Evolutionary conservation across 306 rosid species (phyloP).

Genomic region (Glycyrrhiza uralensis): DNA sequence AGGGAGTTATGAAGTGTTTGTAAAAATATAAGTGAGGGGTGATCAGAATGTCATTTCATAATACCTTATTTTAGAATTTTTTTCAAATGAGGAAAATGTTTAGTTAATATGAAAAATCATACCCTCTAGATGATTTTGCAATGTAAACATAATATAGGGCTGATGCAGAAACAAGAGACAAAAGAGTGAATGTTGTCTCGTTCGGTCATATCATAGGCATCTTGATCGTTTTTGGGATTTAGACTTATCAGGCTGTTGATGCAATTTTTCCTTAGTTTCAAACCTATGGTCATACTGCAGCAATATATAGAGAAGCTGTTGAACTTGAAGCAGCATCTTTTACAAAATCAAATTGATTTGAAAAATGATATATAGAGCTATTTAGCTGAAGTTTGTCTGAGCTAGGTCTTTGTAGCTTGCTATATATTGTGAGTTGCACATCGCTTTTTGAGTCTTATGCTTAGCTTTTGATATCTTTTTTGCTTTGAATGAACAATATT

Average conservation of each 20-base stretch:
- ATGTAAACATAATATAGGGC: not conserved
- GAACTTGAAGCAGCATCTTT: constrained; percentile 3
- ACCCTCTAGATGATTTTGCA: not conserved
- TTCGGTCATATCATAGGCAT: not conserved
- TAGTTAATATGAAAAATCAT: not conserved
- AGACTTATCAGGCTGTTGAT: not conserved
- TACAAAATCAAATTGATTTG: not conserved
- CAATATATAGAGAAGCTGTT: not conserved
- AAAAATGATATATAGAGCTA: not conserved
- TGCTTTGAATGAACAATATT: not conserved
- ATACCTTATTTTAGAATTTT: too few relatives aligned
- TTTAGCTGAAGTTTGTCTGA: constrained; percentile 14
- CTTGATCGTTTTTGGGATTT: not conserved
- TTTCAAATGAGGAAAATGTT: not conserved
- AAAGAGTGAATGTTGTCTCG: not conserved
- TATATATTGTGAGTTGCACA: not conserved
- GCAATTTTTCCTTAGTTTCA: not conserved
- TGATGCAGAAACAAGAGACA: not conserved
- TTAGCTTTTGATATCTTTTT: not conserved
- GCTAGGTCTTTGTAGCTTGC: not conserved
- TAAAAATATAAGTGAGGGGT: not conserved
- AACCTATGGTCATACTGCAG: not conserved
- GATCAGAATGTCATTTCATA: not conserved
- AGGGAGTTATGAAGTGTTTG: not conserved
- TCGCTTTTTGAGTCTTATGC: constrained; percentile 1